phyloP scores from a whole-genome alignment of 768 basidiomycete genomes.

The Boletus tomentosulus region DNA sequence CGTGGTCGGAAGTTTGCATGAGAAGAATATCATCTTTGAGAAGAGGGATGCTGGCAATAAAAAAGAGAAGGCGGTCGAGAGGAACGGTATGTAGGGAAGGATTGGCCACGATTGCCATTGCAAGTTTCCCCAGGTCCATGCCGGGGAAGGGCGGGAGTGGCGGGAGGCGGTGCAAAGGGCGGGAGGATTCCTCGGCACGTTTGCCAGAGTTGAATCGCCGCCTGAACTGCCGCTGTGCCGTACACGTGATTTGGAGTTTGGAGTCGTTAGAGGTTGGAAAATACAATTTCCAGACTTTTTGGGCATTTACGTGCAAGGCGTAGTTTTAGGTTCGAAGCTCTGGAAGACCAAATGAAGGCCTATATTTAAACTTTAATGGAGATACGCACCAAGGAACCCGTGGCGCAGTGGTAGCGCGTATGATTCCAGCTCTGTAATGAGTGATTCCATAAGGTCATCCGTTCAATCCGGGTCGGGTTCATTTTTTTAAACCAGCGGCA shows the following conservation, averaged over 20 bases:
- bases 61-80: background rate
- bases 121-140: no score
- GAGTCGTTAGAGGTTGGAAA: no score
- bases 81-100: background rate
- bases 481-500: slow-evolving; percentile 14
- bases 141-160: no score
- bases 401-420: slow-evolving; percentile 39
- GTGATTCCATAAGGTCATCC: slow-evolving; percentile 42
- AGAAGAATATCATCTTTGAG: slow-evolving; percentile 1
- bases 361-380: no score
- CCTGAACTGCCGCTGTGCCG: no score
- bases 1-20: background rate
- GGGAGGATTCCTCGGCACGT: no score
- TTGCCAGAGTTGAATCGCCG: no score
- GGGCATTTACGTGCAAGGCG: background rate
- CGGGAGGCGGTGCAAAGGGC: no score
- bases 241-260: no score
- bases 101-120: no score
- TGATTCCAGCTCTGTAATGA: slow-evolving; percentile 32
- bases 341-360: no score
- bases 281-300: no score
- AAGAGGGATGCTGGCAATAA: background rate
- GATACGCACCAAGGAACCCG: slow-evolving; percentile 21
- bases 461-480: slow-evolving; percentile 45
- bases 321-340: background rate